Conservation (phyloP, 148 eudicot species). For the Bassia scoparia region DNA sequence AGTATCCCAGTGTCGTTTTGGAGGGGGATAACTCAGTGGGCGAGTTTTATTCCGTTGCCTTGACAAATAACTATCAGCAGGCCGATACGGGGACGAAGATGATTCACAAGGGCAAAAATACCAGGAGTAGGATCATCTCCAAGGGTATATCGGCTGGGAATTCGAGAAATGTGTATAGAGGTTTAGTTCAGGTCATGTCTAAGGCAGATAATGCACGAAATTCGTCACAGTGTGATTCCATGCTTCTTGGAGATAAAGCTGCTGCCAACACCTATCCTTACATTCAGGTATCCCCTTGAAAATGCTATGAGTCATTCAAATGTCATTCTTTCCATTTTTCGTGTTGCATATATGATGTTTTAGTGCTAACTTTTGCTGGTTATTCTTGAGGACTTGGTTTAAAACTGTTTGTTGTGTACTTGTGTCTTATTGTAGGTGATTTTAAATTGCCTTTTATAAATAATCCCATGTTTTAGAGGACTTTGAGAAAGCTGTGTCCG, state of each 20-base stretch:
- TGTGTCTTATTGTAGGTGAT: neutral
- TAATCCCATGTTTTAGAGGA: too few species aligned
- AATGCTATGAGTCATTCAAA: neutral
- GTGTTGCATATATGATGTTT: neutral
- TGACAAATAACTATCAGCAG: constrained; percentile 86
- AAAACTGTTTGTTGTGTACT: neutral
- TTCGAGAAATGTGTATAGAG: constrained; percentile 83
- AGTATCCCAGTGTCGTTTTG: constrained; percentile 85
- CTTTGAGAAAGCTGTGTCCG: too few species aligned
- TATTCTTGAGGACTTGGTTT: neutral
- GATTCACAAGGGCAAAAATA: constrained; percentile 96
- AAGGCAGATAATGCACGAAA: constrained; percentile 73
- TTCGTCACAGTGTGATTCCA: constrained; percentile 95
- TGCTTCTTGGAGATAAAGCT: constrained; percentile 88
- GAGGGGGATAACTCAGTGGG: constrained; percentile 94
- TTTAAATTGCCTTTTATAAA: neutral
- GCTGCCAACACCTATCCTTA: constrained; percentile 95
- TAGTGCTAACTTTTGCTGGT: neutral
- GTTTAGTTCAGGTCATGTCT: constrained; percentile 83
- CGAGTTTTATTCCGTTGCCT: constrained; percentile 91
- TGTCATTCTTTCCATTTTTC: neutral
- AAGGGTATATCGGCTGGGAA: constrained; percentile 94
- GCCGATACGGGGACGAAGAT: constrained; percentile 95
- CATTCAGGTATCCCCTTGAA: constrained; percentile 57
- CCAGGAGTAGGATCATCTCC: constrained; percentile 79